Evolutionary conservation across 495 filamentous ascomycete genomes (phyloP).

Genomic region (Neurospora sp.): DNA sequence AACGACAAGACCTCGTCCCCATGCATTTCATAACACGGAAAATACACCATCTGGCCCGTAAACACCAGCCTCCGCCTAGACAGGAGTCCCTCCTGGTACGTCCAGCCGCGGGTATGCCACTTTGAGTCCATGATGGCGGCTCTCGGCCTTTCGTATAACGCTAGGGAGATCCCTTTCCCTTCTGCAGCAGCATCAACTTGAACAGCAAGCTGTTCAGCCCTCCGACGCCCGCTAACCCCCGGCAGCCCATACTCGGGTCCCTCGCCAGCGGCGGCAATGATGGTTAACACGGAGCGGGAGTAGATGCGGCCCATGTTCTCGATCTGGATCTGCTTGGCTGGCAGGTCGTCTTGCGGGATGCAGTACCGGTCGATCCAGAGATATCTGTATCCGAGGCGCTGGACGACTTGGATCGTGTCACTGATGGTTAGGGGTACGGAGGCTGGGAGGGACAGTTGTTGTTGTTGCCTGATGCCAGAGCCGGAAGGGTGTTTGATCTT

Average conservation of each 20-base stretch:
- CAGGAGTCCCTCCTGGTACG: constrained; percentile 31
- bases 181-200: neutral
- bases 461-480: neutral
- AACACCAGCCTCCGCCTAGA: constrained; percentile 17
- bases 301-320: constrained; percentile 22
- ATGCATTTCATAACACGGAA: constrained; percentile 22
- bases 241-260: constrained; percentile 20
- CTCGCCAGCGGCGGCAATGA: constrained; percentile 18
- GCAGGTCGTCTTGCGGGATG: constrained; percentile 9
- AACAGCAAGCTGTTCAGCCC: neutral
- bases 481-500: neutral
- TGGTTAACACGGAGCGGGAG: constrained; percentile 10
- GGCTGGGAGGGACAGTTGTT: neutral
- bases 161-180: neutral
- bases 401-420: neutral
- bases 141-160: neutral
- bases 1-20: constrained; percentile 10
- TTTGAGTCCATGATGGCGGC: constrained; percentile 10
- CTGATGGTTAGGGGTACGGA: neutral
- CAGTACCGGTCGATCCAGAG: constrained; percentile 20
- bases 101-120: constrained; percentile 32
- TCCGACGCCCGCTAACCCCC: constrained; percentile 12
- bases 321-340: constrained; percentile 17
- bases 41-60: constrained; percentile 24
- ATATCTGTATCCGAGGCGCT: neutral